Conservation (phyloP, 2,329 filamentous ascomycete genomes). For the Blumeria graminis region DNA sequence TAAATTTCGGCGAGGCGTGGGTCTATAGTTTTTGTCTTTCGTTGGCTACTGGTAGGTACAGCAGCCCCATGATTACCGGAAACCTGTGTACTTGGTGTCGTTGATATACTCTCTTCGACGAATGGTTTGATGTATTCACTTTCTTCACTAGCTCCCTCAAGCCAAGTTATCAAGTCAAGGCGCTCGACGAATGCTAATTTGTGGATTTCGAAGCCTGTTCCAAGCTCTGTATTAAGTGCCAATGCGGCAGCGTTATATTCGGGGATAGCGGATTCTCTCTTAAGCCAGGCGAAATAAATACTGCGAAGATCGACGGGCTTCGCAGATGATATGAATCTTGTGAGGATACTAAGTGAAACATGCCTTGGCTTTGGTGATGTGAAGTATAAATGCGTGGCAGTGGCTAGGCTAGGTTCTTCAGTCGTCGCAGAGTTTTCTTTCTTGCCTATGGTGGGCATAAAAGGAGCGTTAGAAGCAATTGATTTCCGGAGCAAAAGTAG, state of each 20-base stretch:
- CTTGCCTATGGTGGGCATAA: constrained; percentile 39
- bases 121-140: constrained; percentile 81
- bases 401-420: constrained; percentile 35
- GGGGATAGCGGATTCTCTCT: constrained; percentile 70
- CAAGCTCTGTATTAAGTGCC: constrained; percentile 54
- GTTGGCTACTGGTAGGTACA: constrained; percentile 20
- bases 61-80: constrained; percentile 20
- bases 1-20: constrained; percentile 73
- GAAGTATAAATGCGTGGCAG: constrained; percentile 62
- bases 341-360: constrained; percentile 46
- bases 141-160: constrained; percentile 72
- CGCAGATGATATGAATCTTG: constrained; percentile 65
- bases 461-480: constrained; percentile 44
- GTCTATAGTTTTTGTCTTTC: constrained; percentile 45
- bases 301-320: constrained; percentile 64
- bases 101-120: constrained; percentile 31
- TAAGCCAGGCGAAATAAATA: constrained; percentile 90
- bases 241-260: constrained; percentile 76
- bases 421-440: constrained; percentile 37
- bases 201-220: constrained; percentile 40
- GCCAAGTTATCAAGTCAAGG: constrained; percentile 76
- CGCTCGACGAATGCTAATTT: constrained; percentile 82
- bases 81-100: constrained; percentile 21
- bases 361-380: constrained; percentile 31
- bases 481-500: constrained; percentile 64